Evolutionary conservation across 2,329 filamentous ascomycete species (phyloP).

Genomic region (Capronia coronata): DNA sequence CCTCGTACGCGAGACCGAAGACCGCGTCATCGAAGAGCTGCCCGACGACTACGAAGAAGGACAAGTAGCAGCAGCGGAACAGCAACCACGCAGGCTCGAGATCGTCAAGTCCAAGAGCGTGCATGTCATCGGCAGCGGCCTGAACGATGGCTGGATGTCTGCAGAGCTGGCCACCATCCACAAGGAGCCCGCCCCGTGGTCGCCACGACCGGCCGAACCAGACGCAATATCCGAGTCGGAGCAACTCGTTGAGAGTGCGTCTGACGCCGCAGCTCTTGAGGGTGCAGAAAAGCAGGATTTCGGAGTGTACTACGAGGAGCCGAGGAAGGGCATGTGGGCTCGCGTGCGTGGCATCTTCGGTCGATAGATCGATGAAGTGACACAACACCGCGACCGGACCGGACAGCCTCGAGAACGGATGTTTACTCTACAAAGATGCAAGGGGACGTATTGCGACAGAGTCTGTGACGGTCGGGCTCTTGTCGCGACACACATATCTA

Average conservation of each 20-base stretch:
- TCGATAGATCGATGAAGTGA: too few relatives aligned
- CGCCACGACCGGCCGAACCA: conserved; percentile 1
- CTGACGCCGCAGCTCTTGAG: not conserved
- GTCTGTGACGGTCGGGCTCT: too few relatives aligned
- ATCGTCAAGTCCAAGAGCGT: conserved; percentile 13
- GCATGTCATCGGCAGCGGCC: conserved; percentile 16
- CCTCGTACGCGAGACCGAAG: not conserved
- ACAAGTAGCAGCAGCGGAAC: not conserved
- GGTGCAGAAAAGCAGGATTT: not conserved
- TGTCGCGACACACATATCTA: too few relatives aligned
- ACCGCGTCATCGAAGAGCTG: not conserved
- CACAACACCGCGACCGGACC: too few relatives aligned
- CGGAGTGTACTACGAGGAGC: conserved; percentile 1
- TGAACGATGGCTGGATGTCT: conserved; percentile 20
- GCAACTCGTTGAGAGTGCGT: not conserved
- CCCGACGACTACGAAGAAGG: not conserved
- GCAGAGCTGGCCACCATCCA: conserved; percentile 1
- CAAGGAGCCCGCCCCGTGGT: conserved; percentile 4
- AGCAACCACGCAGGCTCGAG: not conserved
- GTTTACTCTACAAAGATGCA: too few relatives aligned
- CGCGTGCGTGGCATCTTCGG: conserved; percentile 10
- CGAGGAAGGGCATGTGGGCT: conserved; percentile 8
- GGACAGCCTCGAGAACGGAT: not conserved
- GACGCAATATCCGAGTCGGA: not conserved
- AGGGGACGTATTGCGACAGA: too few relatives aligned